A percentile compares a stretch with the other conserved stretches of the same genome.
phyloP scores from a whole-genome alignment of 441 rosid species.

The Populus trichocarpa region DNA sequence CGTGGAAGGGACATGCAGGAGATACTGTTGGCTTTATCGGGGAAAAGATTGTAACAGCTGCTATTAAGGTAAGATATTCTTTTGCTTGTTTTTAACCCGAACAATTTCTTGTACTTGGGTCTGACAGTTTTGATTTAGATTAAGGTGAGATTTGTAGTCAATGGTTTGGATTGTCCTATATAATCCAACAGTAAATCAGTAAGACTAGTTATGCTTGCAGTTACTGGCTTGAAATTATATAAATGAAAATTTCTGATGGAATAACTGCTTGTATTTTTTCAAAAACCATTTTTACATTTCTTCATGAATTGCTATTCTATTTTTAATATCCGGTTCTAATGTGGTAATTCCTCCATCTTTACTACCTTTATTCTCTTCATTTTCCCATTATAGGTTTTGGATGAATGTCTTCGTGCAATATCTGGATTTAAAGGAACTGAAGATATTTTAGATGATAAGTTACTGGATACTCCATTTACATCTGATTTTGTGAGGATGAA shows the following conservation, averaged over 20 bases:
- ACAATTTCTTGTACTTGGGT: not conserved
- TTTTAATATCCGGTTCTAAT: not conserved
- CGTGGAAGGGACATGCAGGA: slow-evolving; percentile 53
- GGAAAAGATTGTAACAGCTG: slow-evolving; percentile 71
- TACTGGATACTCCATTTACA: slow-evolving; percentile 67
- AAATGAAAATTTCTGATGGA: not conserved
- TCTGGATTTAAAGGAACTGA: slow-evolving; percentile 95
- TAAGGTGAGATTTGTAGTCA: not conserved
- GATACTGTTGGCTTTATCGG: slow-evolving; percentile 47
- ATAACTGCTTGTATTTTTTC: not conserved
- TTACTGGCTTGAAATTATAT: no score
- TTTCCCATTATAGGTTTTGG: slow-evolving; percentile 61
- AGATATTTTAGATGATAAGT: slow-evolving; percentile 63
- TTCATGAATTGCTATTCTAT: not conserved
- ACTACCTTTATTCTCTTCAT: not conserved
- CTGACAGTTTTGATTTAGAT: not conserved
- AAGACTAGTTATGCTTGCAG: not conserved
- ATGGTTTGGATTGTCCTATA: slow-evolving; percentile 3
- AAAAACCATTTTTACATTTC: not conserved
- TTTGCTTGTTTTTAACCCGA: not conserved
- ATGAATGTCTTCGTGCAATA: slow-evolving; percentile 84
- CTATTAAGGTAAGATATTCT: slow-evolving; percentile 55
- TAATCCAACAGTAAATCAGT: not conserved
- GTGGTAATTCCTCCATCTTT: not conserved
- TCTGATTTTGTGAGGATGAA: slow-evolving; percentile 73